A percentile compares a stretch with the other conserved stretches of the same genome.
Conservation (phyloP, 2,329 filamentous ascomycete genomes). For the Akanthomyces lecanii region DNA sequence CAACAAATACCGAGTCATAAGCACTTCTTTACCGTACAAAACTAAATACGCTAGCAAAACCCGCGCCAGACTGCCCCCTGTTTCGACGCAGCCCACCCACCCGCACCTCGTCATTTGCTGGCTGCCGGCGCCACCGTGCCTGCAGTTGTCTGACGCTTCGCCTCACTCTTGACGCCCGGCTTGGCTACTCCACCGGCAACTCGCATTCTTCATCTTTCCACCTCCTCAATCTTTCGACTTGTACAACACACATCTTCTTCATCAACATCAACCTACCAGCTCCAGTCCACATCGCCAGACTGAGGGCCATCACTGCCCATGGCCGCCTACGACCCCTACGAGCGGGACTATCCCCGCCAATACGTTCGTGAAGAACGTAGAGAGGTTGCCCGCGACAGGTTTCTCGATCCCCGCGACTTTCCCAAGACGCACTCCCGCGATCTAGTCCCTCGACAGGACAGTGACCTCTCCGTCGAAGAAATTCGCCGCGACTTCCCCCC, state of each 20-base stretch:
- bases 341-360: conserved; percentile 46
- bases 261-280: conserved; percentile 29
- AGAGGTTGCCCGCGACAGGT: conserved; percentile 49
- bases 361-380: conserved; percentile 53
- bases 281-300: background rate
- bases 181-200: conserved; percentile 9
- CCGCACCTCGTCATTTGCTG: conserved; percentile 9
- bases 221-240: conserved; percentile 11
- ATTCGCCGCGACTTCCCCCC: conserved; percentile 81
- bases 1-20: background rate
- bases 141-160: conserved; percentile 15
- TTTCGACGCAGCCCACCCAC: conserved; percentile 2
- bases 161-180: conserved; percentile 9
- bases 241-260: background rate
- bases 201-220: conserved; percentile 3
- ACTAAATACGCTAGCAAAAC: background rate
- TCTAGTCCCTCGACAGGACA: conserved; percentile 63
- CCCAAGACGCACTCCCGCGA: conserved; percentile 45
- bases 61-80: background rate
- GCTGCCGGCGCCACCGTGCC: conserved; percentile 2
- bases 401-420: conserved; percentile 50
- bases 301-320: conserved; percentile 23
- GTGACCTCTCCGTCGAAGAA: conserved; percentile 73
- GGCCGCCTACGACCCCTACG: conserved; percentile 53
- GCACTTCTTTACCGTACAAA: background rate